Base-by-base conservation (phyloP, 2,329 filamentous ascomycete genomes). In the Paraphaeosphaeria sporulosa region DNA sequence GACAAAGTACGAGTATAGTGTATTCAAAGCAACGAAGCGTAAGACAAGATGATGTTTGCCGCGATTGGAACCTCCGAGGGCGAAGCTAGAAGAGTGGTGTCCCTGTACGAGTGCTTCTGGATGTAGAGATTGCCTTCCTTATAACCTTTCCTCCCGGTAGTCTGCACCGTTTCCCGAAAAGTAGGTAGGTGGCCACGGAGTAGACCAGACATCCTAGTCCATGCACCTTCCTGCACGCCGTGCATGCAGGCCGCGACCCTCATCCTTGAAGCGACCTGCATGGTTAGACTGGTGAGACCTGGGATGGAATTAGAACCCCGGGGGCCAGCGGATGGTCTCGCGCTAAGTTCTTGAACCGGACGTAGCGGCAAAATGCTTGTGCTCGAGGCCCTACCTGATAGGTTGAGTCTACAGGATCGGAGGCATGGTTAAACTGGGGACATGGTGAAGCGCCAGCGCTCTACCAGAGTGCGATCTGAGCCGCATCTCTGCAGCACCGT, bases 211-310 rank as follows among this genome's bases (percentile, higher is more conserved):
- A 70, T 64, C 60, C 63, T 57, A 57, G 65, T 49, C 65, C 68
- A 68, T 63, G 67, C 73, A 61, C 69, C 69, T 27, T 27, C 25
- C 25, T 27, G 25, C 25, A 6, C 25, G 25, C 25, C 6, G 60
- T 71, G 66, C 65, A 73, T 71, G 72, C 68, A 67, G 57, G 55
- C 64, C 57, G 61, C 61, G 67, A 65, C 65, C 61, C 56, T 47
- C 43, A 68, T 60, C 70, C 65, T 65, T 61, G 65, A 68, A 70
- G 67, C 69, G 63, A 71, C 59, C 59, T 72, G 71, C 69, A 71
- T 43, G 64, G 64, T 64, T 66, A 70, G 68, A 71, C 71, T 73
- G 67, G 65, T 72, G 70, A 71, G 64, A 71, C 70, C 62, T 65
- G 59, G 66, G 65, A 67, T 70, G 62, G 57, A 67, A 64, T 65